Percentiles rank a stretch among this genome's conserved stretches.
These are phyloP conservation scores for Trichoderma asperelloides DNA, from an alignment of 495 filamentous ascomycete genomes.

Conservation along the genomic window DNA sequence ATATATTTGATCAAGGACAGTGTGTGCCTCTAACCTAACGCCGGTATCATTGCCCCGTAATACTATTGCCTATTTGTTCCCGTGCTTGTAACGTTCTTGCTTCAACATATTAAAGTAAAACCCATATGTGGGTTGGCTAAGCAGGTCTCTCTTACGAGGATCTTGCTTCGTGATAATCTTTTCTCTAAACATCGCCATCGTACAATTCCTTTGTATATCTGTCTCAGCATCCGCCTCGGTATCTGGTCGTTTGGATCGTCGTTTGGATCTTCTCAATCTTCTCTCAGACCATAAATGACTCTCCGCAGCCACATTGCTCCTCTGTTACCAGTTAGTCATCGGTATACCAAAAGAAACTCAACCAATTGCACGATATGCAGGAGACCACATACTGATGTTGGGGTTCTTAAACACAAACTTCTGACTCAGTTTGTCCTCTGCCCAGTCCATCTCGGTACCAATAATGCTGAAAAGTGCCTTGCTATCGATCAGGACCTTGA, in stretches of 20 bases:
- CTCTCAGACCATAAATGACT: conserved; percentile 81
- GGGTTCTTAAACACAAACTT: conserved; percentile 93
- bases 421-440: conserved; percentile 84
- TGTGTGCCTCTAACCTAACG: conserved; percentile 1
- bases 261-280: neutral
- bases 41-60: neutral
- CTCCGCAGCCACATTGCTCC: conserved; percentile 94
- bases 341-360: neutral
- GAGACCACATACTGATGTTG: conserved; percentile 78
- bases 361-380: neutral
- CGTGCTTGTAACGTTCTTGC: neutral
- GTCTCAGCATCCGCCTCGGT: neutral
- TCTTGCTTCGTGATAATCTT: neutral
- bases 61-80: neutral
- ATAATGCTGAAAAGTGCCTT: conserved; percentile 97
- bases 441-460: conserved; percentile 98
- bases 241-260: neutral
- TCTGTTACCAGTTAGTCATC: conserved; percentile 41
- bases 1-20: neutral
- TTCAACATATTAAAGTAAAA: neutral
- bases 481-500: conserved; percentile 91
- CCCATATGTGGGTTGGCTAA: neutral
- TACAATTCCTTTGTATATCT: neutral
- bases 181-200: neutral
- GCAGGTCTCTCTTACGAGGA: neutral